Conservation (phyloP, 495 filamentous ascomycete genomes). For the Aspergillus sclerotioniger region DNA sequence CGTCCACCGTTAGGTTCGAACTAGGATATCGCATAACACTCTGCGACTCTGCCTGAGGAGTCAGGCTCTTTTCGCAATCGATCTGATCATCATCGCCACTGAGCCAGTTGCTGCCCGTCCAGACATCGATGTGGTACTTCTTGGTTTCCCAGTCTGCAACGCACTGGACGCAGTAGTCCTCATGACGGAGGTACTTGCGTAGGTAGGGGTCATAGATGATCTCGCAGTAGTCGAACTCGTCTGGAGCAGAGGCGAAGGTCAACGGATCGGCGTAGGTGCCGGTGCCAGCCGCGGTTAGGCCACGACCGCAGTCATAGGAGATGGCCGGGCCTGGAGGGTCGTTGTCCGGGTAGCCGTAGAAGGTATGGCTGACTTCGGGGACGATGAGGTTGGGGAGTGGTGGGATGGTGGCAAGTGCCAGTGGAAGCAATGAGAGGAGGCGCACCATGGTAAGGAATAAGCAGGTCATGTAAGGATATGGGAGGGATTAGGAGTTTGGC, state of each 20-base stretch:
- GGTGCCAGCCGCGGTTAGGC: slow-evolving; percentile 27
- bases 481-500: neutral
- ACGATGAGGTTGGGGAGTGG: neutral
- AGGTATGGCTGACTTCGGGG: slow-evolving; percentile 18
- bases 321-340: slow-evolving; percentile 35
- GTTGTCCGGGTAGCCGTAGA: slow-evolving; percentile 44
- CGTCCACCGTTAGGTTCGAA: slow-evolving; percentile 5
- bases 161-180: slow-evolving; percentile 36
- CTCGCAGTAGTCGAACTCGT: slow-evolving; percentile 41
- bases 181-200: slow-evolving; percentile 40
- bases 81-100: slow-evolving; percentile 31
- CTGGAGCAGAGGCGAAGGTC: slow-evolving; percentile 42
- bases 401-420: neutral
- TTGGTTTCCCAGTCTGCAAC: slow-evolving; percentile 26
- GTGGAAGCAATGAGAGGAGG: neutral
- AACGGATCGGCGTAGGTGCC: slow-evolving; percentile 45
- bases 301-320: slow-evolving; percentile 37
- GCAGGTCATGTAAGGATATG: neutral
- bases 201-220: slow-evolving; percentile 43
- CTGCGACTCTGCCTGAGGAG: slow-evolving; percentile 9
- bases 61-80: slow-evolving; percentile 37
- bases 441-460: neutral
- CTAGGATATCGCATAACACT: slow-evolving; percentile 8
- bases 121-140: slow-evolving; percentile 39
- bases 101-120: slow-evolving; percentile 36